Percentiles rank a stretch among this genome's conserved stretches.
These are phyloP conservation scores for Russula abietina DNA, from an alignment of 768 basidiomycete species.

Conservation along the genomic window DNA sequence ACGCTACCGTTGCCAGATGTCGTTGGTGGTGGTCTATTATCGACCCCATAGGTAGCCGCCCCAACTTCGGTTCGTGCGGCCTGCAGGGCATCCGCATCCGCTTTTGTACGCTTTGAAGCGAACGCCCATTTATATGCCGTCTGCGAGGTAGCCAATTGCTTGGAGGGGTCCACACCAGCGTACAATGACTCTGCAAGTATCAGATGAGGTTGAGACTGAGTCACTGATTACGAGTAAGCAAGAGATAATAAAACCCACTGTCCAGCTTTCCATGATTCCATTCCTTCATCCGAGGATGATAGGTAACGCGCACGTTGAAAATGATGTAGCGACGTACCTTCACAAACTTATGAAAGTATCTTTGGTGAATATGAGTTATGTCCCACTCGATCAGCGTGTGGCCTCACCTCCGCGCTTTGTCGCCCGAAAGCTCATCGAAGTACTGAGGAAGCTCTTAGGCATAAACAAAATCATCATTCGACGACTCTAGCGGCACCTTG, in stretches of 20 bases:
- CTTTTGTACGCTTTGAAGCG: conserved; percentile 56
- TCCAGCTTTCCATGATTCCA: conserved; percentile 79
- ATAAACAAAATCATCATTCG: not conserved
- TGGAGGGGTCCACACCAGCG: conserved; percentile 50
- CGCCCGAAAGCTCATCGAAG: conserved; percentile 79
- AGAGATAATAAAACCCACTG: conserved; percentile 37
- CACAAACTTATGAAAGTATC: conserved; percentile 91
- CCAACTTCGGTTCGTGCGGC: conserved; percentile 54
- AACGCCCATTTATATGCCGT: conserved; percentile 90
- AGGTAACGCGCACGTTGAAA: conserved; percentile 6
- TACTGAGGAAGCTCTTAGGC: conserved; percentile 44
- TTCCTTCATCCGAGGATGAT: conserved; percentile 36
- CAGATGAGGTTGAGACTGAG: conserved; percentile 1
- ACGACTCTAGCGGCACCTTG: conserved; percentile 39
- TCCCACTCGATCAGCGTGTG: conserved; percentile 21
- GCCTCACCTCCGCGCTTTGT: conserved; percentile 67
- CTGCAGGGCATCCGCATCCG: conserved; percentile 53
- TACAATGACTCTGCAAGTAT: conserved; percentile 46
- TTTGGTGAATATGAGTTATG: conserved; percentile 35
- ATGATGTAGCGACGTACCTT: conserved; percentile 43
- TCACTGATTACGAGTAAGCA: not conserved
- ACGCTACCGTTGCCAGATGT: conserved; percentile 19
- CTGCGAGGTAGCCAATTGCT: conserved; percentile 54
- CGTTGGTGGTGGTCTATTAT: conserved; percentile 21
- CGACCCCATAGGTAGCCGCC: conserved; percentile 36